Base-by-base conservation (phyloP, 805 yeast species). In the Komagataella kurtzmanii region DNA sequence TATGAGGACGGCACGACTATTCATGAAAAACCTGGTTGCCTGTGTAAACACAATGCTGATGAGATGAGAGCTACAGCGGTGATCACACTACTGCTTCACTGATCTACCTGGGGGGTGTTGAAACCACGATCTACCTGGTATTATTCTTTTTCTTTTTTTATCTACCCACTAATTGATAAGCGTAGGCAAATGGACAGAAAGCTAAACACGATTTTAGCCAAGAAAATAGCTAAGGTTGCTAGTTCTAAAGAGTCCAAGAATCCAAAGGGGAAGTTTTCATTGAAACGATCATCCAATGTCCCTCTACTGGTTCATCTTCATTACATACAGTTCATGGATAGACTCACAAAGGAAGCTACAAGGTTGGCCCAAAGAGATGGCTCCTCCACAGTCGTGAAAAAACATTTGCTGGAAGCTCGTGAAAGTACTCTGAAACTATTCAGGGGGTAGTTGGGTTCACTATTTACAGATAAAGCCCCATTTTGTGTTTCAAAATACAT, bases 301-400 rank as follows among this genome's bases (percentile, higher is more conserved):
- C 40, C 40, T 30, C 45, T 51, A 21, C 58, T 79, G 51, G 56
- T 78, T 18, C 71, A 76, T 51, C 57, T 79, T 50, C 68, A 78
- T 47, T 77, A 77, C 52, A 59, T 75, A 43, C 66, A 75, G 44
- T 79, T 77, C 57, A 53, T 78, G 51, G 64, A 65, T 56, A 69
- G 61, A 44, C 64, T 77, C 40, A 58, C 75, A 5, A 48, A 54
- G 14, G 69, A 71, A 52, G 76, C 80, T 0, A 64, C 68, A 24
- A 60, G 60, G 36, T 56, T 68, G 5, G 69, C 77, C 4, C 57
- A 60, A 19, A 59, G 61, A 17, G 74, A 72, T 53, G 74, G 76
- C 3, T 63, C 76, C 51, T 59, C 73, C 8, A 73, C 69, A 49
- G 65, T 75, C 1, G 61, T 73, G 48, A 65, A 73, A 4, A 69